Conservation (phyloP, 805 yeast genomes). For the Saccharomycopsis sp. region DNA sequence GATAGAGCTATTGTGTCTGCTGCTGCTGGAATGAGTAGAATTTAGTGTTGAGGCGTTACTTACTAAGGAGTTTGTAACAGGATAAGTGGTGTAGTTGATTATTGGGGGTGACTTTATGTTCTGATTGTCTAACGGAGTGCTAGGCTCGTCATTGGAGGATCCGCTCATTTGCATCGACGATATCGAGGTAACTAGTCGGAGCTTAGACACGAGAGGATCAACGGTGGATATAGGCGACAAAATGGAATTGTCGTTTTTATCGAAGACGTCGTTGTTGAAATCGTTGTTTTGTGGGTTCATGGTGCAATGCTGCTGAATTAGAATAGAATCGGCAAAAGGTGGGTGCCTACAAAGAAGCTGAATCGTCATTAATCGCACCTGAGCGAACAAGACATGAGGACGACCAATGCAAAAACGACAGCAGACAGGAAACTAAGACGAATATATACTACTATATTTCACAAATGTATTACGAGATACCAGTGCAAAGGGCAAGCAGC, state of each 20-base stretch:
- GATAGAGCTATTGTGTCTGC: not conserved
- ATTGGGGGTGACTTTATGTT: not conserved
- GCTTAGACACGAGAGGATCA: not conserved
- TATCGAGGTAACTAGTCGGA: not conserved
- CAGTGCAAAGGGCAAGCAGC: not conserved
- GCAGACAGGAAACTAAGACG: not conserved
- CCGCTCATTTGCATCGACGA: not conserved
- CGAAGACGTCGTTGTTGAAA: not conserved
- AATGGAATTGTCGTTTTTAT: not conserved
- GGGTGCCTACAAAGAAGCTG: too few relatives aligned
- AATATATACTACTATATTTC: too few relatives aligned
- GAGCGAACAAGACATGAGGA: too few relatives aligned
- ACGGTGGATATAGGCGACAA: not conserved
- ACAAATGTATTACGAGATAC: too few relatives aligned
- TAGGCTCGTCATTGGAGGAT: not conserved
- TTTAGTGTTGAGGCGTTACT: not conserved
- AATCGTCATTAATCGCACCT: too few relatives aligned
- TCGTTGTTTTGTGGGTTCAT: too few relatives aligned
- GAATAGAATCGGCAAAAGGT: too few relatives aligned
- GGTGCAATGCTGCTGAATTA: too few relatives aligned
- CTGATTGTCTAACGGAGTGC: not conserved
- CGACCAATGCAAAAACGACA: not conserved
- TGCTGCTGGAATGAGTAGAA: not conserved
- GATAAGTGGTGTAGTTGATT: constrained; percentile 1
- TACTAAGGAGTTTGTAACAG: not conserved